Evolutionary conservation across 768 basidiomycete species (phyloP), one percentile per base, ranked within the genome.

Genomic region (Rhizopogon rudus): DNA sequence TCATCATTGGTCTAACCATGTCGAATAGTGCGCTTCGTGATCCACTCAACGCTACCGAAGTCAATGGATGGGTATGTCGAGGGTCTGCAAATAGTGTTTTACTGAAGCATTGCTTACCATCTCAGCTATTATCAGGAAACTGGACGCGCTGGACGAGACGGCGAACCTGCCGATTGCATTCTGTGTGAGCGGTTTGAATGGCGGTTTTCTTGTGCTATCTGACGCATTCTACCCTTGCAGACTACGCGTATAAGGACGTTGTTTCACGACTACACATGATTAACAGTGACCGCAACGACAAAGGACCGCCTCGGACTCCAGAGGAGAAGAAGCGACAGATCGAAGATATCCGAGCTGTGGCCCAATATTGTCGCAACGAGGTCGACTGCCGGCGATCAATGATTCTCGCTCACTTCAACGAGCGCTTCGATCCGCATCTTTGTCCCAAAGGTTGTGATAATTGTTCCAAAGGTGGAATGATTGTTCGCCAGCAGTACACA

Each of bases 141-240:
- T 0, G 97, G 97, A 6, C 84, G 97, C 54, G 97, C 95, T 16
- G 97, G 97, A 5, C 82, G 97, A 56, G 97, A 99, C 65, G 93
- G 92, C 5, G 68, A 80, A 61, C 80, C 82, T 1, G 87, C 97
- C 0, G 84, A 88, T 50, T 99, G 97, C 70, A 70, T 97, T 12
- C 80, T 98, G 10, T 93, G 93, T 96, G 67, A 64, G 86, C 72
- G 5, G 17, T 29, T 17, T 13, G 5, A 5, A 54, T 35, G 29
- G 16, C 8, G 12, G 25, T 25, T 39, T n/a, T 9, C 4, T 9
- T 50, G 35, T 31, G 6, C 20, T 49, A 10, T 20, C 16, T 49
- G 31, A 53, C n/a, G 29, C 28, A 12, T 22, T n/a, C 46, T 10
- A 13, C 8, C 4, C 17, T 46, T 48, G 8, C 61, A 94, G 93